A percentile compares a stretch with the other conserved stretches of the same genome.
Evolutionary conservation across 140 eudicot species (phyloP).

Genomic region (Bidens hawaiensis): DNA sequence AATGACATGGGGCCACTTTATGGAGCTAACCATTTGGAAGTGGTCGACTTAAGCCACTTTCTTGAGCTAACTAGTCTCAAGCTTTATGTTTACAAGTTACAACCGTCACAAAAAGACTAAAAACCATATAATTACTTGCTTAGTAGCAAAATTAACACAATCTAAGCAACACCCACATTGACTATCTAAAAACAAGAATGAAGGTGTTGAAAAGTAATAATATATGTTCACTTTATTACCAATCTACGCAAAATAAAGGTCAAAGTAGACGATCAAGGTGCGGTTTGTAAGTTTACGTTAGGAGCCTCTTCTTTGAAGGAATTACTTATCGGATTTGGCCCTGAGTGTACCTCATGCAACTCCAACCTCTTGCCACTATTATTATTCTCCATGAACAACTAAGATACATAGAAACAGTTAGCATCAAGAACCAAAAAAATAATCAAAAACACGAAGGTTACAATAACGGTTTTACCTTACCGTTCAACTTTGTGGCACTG

Average conservation of each 20-base stretch:
- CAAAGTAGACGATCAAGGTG: constrained; percentile 6
- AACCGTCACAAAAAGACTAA: not conserved
- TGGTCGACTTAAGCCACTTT: not conserved
- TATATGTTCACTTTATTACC: constrained; percentile 14
- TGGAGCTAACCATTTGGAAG: not conserved
- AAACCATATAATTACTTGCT: not conserved
- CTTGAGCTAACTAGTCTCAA: not conserved
- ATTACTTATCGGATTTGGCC: constrained; percentile 40
- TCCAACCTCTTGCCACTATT: constrained; percentile 17
- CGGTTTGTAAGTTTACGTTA: constrained; percentile 20
- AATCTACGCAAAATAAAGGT: not conserved
- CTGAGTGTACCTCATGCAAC: constrained; percentile 45
- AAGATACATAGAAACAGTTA: not conserved
- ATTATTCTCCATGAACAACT: constrained; percentile 27
- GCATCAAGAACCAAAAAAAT: not conserved
- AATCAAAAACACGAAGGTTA: not conserved
- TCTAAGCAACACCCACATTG: not conserved
- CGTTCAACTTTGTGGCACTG: constrained; percentile 15
- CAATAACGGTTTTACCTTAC: constrained; percentile 22
- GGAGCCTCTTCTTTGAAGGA: constrained; percentile 26
- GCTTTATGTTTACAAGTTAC: not conserved
- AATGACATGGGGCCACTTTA: not conserved
- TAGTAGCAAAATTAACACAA: not conserved
- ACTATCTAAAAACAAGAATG: not conserved
- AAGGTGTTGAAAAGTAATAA: not conserved